Conservation (phyloP, 2,329 filamentous ascomycete species). For the Coniochaeta sp. region DNA sequence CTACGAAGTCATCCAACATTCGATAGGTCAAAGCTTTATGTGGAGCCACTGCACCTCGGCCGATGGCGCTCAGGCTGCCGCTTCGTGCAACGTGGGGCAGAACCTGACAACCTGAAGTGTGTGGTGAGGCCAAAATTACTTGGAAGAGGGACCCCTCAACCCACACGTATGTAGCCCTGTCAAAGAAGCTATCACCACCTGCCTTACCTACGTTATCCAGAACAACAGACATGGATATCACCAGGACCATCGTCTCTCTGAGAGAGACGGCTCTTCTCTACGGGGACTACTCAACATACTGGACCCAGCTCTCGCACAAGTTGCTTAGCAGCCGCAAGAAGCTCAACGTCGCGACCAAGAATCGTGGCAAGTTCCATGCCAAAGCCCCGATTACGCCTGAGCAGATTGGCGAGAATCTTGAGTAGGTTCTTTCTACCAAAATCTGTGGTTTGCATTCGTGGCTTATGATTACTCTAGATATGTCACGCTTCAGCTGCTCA, state of each 20-base stretch:
- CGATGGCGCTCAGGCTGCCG: background rate
- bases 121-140: background rate
- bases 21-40: background rate
- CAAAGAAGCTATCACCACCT: background rate
- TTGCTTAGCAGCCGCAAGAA: slow-evolving; percentile 79
- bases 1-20: slow-evolving; percentile 2
- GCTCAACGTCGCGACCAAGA: slow-evolving; percentile 75
- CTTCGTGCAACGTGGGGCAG: background rate
- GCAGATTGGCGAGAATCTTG: slow-evolving; percentile 66
- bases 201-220: too few relatives aligned
- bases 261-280: slow-evolving; percentile 79
- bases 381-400: slow-evolving; percentile 65
- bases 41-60: background rate
- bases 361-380: slow-evolving; percentile 75
- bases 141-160: background rate
- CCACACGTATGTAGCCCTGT: background rate
- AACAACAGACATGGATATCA: slow-evolving; percentile 69
- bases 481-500: slow-evolving; percentile 72
- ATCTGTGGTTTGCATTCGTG: slow-evolving; percentile 62
- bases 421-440: slow-evolving; percentile 44
- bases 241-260: slow-evolving; percentile 69
- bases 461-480: slow-evolving; percentile 58
- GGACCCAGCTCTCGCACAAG: slow-evolving; percentile 69
- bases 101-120: too few relatives aligned
- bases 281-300: slow-evolving; percentile 83